A percentile compares a stretch with the other conserved stretches of the same genome.
These are phyloP conservation scores for Fusarium chlamydosporum DNA, from an alignment of 2,329 filamentous ascomycete species.

Conservation along the genomic window DNA sequence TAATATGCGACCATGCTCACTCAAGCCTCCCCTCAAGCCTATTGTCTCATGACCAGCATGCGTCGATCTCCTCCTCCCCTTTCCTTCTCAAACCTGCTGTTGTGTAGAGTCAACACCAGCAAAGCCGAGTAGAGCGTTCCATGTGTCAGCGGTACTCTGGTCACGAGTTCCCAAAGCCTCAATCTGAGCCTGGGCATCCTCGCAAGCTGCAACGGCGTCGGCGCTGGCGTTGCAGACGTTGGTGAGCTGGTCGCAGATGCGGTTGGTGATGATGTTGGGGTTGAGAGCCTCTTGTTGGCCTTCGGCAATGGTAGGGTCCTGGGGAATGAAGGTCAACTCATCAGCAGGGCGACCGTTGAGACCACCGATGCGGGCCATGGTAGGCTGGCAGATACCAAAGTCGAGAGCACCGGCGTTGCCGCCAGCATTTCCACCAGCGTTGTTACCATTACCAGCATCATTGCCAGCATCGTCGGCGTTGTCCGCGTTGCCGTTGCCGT, in stretches of 20 bases:
- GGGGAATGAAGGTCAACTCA: constrained; percentile 78
- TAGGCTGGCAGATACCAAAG: constrained; percentile 69
- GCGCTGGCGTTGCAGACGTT: constrained; percentile 76
- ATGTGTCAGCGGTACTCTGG: constrained; percentile 63
- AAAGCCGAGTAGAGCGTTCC: constrained; percentile 60
- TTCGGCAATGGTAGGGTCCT: constrained; percentile 71
- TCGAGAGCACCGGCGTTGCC: constrained; percentile 55
- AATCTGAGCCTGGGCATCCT: constrained; percentile 67
- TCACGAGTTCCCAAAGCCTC: constrained; percentile 64
- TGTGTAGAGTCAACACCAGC: constrained; percentile 45
- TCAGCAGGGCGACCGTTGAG: constrained; percentile 68
- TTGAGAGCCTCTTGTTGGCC: constrained; percentile 76
- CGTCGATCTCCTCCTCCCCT: constrained; percentile 13
- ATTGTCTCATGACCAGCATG: constrained; percentile 41
- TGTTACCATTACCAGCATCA: too few relatives aligned
- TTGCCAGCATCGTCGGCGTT: too few relatives aligned
- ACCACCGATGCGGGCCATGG: constrained; percentile 72
- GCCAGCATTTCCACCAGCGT: constrained; percentile 9
- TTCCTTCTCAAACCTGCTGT: constrained; percentile 37
- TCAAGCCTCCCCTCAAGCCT: constrained; percentile 7
- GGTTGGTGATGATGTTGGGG: constrained; percentile 81
- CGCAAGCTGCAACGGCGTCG: constrained; percentile 69
- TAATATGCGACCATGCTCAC: constrained; percentile 24
- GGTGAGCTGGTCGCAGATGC: constrained; percentile 76
- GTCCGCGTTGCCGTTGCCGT: background rate